Base-by-base conservation (phyloP, 495 filamentous ascomycete species). In the Penicillium mononematosum region DNA sequence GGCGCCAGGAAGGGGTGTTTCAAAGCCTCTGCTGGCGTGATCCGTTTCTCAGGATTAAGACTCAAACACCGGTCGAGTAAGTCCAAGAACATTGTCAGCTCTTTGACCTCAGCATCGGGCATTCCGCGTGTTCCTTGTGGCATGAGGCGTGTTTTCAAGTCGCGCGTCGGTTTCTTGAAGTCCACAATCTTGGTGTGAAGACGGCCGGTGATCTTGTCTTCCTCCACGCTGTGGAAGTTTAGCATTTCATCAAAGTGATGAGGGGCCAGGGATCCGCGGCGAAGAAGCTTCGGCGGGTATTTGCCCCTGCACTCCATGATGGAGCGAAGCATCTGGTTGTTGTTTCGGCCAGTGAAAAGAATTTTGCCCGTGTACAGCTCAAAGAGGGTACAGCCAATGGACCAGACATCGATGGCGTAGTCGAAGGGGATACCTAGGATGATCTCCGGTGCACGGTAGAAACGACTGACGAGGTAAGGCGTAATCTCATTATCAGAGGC, bases 331-430 rank as follows among this genome's bases (percentile, higher is more conserved):
- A 98, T 98, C 70, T 96, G 91, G 68, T 98, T 98, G 78, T 98
- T 98, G 75, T 89, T 92, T 53, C 88, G 85, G 45, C 95, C 94
- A 2, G 88, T 90, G 75, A 98, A 98, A 42, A 98, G 80, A 57
- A 98, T 97, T 72, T 96, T 96, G 56, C 95, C 93, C 0, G 95
- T 97, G 78, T 92, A 97, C 29, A 98, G 79, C 72, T 98, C 94
- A 72, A 93, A 98, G 25, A 98, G 77, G 22, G 94, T 98, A 74
- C 95, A 98, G 16, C 94, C 94, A 61, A 97, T 89, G 12, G 92
- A 92, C 94, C 94, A 98, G 72, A 96, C 87, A 70, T 98, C 94
- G 66, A 98, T 91, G 31, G 89, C 90, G 67, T 90, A 95, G 70
- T 96, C 91, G 70, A 92, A 96, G 22, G 86, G 86, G 74, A 96